phyloP scores from a whole-genome alignment of 306 rosid genomes.

The barrel medic (Medicago truncatula) region MtrunA17r5.0-ANR NC_053045.1:45361001-45361500 shows the following conservation, averaged over 20 bases:
- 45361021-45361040: conserved; percentile 43
- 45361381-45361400: conserved; percentile 84
- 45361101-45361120: conserved; percentile 69
- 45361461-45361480: conserved; percentile 47
- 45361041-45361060: conserved; percentile 45
- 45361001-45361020: conserved; percentile 30
- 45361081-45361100: conserved; percentile 65
- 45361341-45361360: conserved; percentile 95
- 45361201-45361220: conserved; percentile 9
- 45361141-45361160: conserved; percentile 65
- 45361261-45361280: background rate
- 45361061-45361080: conserved; percentile 33
- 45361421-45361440: conserved; percentile 79
- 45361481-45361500: conserved; percentile 53
- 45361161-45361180: conserved; percentile 62
- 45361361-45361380: conserved; percentile 89
- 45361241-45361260: conserved; percentile 23
- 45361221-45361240: conserved; percentile 30
- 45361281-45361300: conserved; percentile 73
- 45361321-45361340: conserved; percentile 85
- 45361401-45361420: conserved; percentile 88
- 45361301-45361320: conserved; percentile 73
- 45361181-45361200: conserved; percentile 54
- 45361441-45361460: conserved; percentile 49
- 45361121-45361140: conserved; percentile 69